Conservation (phyloP, 2,329 filamentous ascomycete genomes). For the Hansfordia pulvinata region DNA sequence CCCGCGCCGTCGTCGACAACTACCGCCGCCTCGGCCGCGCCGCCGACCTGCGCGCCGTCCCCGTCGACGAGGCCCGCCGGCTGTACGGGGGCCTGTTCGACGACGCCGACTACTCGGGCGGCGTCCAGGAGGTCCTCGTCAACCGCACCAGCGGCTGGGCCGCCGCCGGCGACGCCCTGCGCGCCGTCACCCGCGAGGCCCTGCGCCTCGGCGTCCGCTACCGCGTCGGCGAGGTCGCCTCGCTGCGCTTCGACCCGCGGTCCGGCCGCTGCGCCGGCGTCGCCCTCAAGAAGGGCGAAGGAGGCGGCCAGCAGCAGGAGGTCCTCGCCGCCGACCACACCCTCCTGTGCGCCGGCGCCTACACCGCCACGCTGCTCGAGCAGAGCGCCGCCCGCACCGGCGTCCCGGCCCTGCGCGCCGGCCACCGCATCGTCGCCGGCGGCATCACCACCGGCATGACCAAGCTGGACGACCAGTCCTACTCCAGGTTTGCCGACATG, state of each 20-base stretch:
- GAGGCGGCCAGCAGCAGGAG: no score
- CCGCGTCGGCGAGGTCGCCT: constrained; percentile 34
- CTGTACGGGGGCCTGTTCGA: constrained; percentile 45
- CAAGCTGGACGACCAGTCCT: constrained; percentile 31
- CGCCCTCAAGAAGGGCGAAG: constrained; percentile 17
- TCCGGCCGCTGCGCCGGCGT: constrained; percentile 33
- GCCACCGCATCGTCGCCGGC: constrained; percentile 39
- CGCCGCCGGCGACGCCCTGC: constrained; percentile 43
- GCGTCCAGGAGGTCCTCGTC: constrained; percentile 43
- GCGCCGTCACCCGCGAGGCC: constrained; percentile 36
- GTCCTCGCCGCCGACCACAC: constrained; percentile 33
- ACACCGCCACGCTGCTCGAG: constrained; percentile 41
- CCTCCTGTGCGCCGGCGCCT: constrained; percentile 42
- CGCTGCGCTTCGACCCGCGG: constrained; percentile 31
- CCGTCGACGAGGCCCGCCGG: constrained; percentile 29
- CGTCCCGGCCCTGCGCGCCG: constrained; percentile 31
- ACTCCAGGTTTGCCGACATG: constrained; percentile 29
- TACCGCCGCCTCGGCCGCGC: constrained; percentile 29
- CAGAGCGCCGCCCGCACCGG: constrained; percentile 34
- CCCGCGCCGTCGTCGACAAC: constrained; percentile 36
- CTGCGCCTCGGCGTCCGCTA: constrained; percentile 46
- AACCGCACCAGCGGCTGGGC: constrained; percentile 52
- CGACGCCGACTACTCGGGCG: constrained; percentile 44
- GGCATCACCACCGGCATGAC: constrained; percentile 47
- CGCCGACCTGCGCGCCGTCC: constrained; percentile 26